Evolutionary conservation across 2,329 filamentous ascomycete genomes (phyloP).

Genomic region (Aspergillus fumigatiaffinis): DNA sequence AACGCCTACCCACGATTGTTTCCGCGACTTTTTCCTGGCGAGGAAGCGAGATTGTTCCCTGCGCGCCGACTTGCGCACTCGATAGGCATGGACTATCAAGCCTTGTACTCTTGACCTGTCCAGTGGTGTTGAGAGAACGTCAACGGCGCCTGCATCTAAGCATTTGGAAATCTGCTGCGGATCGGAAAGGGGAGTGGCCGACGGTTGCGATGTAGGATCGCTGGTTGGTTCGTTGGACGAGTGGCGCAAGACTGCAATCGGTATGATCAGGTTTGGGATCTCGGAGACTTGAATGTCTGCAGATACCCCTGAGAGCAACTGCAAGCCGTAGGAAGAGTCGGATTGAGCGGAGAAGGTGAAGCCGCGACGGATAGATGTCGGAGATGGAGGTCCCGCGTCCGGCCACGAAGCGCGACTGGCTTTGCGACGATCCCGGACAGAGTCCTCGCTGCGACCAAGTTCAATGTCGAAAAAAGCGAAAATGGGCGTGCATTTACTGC

Average conservation of each 20-base stretch:
- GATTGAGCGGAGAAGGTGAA: conserved; percentile 43
- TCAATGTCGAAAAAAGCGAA: conserved; percentile 54
- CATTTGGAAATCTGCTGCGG: conserved; percentile 63
- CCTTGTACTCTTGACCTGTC: conserved; percentile 69
- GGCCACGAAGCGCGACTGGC: conserved; percentile 27
- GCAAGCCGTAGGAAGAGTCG: conserved; percentile 47
- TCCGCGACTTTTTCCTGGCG: conserved; percentile 69
- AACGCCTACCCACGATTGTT: conserved; percentile 88
- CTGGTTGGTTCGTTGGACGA: conserved; percentile 15
- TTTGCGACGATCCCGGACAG: conserved; percentile 29
- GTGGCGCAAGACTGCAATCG: conserved; percentile 45
- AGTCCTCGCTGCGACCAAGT: conserved; percentile 32
- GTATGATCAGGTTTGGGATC: conserved; percentile 46
- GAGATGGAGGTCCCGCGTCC: conserved; percentile 29
- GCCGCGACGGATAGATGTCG: conserved; percentile 30
- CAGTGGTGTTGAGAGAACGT: conserved; percentile 79
- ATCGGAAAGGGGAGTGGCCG: conserved; percentile 41
- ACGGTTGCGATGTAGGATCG: conserved; percentile 13
- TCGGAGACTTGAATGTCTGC: conserved; percentile 50
- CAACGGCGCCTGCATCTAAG: conserved; percentile 78
- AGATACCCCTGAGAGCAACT: conserved; percentile 46
- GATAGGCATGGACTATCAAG: conserved; percentile 78
- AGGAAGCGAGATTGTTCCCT: conserved; percentile 69
- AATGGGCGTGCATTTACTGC: conserved; percentile 48
- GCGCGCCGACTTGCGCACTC: conserved; percentile 70